Conservation (phyloP, 202 grass and related monocot species). For the Zizania palustris region DNA sequence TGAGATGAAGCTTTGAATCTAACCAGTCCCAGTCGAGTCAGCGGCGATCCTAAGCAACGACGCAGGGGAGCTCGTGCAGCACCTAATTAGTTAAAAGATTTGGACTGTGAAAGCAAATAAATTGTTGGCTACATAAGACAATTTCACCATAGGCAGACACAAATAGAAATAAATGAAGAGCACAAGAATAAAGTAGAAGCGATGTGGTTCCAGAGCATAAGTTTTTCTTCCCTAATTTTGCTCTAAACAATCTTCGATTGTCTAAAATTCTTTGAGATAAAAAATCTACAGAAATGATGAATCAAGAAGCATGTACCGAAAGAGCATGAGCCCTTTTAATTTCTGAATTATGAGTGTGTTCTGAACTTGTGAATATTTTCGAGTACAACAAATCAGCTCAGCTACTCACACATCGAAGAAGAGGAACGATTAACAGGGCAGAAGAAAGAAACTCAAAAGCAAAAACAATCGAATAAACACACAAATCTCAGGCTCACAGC, state of each 20-base stretch:
- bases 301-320: background rate
- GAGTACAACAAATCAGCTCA: background rate
- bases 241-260: background rate
- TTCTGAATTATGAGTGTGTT: background rate
- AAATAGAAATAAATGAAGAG: background rate
- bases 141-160: background rate
- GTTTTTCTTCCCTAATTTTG: background rate
- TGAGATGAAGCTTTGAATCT: no score
- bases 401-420: background rate
- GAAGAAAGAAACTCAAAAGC: background rate
- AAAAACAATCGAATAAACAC: background rate
- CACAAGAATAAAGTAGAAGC: conserved; percentile 12
- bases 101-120: background rate
- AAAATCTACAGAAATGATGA: background rate
- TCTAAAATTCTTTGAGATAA: background rate
- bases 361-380: background rate
- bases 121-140: background rate
- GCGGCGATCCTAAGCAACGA: no score
- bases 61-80: no score
- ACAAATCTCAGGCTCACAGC: background rate
- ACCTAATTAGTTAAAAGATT: no score
- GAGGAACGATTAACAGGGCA: background rate
- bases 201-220: background rate
- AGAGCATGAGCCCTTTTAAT: background rate
- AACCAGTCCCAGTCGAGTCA: no score